Evolutionary conservation across 1,284 basidiomycete genomes (phyloP), one percentile per base, ranked within the genome.

Genomic region (Schizophyllum amplum): DNA sequence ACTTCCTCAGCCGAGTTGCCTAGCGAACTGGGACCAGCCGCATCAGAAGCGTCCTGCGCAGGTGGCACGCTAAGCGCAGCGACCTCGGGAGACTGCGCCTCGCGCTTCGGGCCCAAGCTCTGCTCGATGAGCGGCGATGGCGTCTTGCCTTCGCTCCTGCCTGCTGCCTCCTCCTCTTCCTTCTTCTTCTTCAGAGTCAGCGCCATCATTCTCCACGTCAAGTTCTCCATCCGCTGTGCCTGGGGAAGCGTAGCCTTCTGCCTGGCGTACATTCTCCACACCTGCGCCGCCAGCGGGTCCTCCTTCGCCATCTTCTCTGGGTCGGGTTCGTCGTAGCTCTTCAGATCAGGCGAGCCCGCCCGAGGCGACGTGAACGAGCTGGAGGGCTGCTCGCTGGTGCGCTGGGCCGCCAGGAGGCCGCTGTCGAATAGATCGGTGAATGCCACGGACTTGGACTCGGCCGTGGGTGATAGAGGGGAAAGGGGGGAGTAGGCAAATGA

Each of bases 181-280:
- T 81, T 87, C 75, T 90, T 88, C 77, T 92, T 94, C 75, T 90
- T 88, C 60, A 98, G 73, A 7, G 89, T 90, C 67, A 99, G 77
- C 49, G 94, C 90, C 95, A 98, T 98, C 92, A 98, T 92, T 60
- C 97, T 77, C 96, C 96, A 98, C 0, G 94, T 97, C 55, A 98
- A 71, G 68, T 97, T 98, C 75, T 98, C 96, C 93, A 98, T 95
- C 62, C 94, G 77, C 69, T 94, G 92, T 0, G 91, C 92, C 69
- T 97, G 92, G 46, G 94, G 94, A 51, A 97, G 73, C 54, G 81
- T 83, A 21, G 88, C 89, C 71, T 94, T 94, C 46, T 90, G 91
- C 60, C 90, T 86, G 46, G 93, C 87, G 68, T 94, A 98, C 82
- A 98, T 92, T 73, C 88, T 93, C 96, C 96, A 98, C 15, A 98